These are phyloP conservation scores for Aureobasidium sp. DNA, from an alignment of 2,329 filamentous ascomycete genomes.

Conservation along the genomic window DNA sequence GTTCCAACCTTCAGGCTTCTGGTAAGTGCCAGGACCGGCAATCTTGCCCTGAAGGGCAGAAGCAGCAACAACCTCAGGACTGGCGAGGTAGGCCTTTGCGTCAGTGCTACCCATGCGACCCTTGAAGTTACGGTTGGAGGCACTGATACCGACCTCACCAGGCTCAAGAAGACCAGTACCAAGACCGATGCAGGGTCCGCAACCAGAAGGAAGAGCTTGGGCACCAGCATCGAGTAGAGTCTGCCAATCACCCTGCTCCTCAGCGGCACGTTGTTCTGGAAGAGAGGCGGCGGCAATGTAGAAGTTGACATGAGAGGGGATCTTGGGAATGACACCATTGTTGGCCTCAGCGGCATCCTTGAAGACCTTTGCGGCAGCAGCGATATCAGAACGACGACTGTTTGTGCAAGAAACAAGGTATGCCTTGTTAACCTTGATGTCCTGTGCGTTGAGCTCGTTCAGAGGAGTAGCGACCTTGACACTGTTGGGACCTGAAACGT, in stretches of 20 bases:
- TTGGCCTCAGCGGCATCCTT: slow-evolving; percentile 55
- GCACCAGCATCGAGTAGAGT: slow-evolving; percentile 73
- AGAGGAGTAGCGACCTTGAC: slow-evolving; percentile 82
- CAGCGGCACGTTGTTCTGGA: slow-evolving; percentile 66
- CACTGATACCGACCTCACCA: slow-evolving; percentile 79
- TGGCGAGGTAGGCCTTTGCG: slow-evolving; percentile 77
- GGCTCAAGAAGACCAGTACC: slow-evolving; percentile 70
- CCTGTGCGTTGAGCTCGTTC: slow-evolving; percentile 58
- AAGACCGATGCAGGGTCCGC: slow-evolving; percentile 80
- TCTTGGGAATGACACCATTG: slow-evolving; percentile 55
- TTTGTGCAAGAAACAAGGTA: slow-evolving; percentile 93
- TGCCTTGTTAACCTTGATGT: slow-evolving; percentile 73
- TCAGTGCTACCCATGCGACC: slow-evolving; percentile 77
- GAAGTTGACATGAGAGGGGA: slow-evolving; percentile 69
- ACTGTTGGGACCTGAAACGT: slow-evolving; percentile 80
- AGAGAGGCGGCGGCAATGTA: slow-evolving; percentile 85
- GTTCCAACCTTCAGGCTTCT: slow-evolving; percentile 58
- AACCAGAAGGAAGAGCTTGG: slow-evolving; percentile 59
- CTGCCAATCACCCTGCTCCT: slow-evolving; percentile 81
- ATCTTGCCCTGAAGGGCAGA: slow-evolving; percentile 70
- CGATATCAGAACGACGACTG: slow-evolving; percentile 69
- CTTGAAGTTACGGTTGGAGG: slow-evolving; percentile 84
- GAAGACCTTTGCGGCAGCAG: slow-evolving; percentile 77
- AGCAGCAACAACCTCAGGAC: slow-evolving; percentile 85
- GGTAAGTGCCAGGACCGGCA: slow-evolving; percentile 68